phyloP scores from a whole-genome alignment of 164 flowering plant genomes.

The Vitis riparia region DNA sequence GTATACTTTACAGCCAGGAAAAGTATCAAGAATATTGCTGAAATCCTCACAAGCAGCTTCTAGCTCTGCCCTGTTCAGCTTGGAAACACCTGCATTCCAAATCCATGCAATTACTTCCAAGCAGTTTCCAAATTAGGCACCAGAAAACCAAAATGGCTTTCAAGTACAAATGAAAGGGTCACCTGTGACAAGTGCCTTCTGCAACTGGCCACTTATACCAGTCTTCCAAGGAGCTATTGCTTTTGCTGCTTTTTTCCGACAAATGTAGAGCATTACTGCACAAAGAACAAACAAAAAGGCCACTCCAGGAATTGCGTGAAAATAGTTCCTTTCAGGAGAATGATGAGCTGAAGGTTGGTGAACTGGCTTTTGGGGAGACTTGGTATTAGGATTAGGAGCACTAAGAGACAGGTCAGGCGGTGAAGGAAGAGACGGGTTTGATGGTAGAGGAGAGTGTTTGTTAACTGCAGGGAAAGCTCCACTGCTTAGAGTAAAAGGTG shows the following conservation, averaged over 20 bases:
- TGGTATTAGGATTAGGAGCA: no score
- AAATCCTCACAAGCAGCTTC: conserved; percentile 97
- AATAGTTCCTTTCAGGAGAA: conserved; percentile 44
- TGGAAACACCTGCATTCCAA: conserved; percentile 73
- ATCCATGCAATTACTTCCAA: neutral
- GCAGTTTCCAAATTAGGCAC: no score
- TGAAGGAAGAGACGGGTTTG: conserved; percentile 9
- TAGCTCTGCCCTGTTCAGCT: conserved; percentile 77
- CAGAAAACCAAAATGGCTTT: no score
- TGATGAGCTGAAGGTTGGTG: conserved; percentile 7
- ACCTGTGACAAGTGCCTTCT: conserved; percentile 97
- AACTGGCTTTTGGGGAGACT: neutral
- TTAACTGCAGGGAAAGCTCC: conserved; percentile 51
- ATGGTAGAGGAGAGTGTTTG: conserved; percentile 15
- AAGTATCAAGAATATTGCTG: conserved; percentile 72
- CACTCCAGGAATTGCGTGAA: conserved; percentile 29
- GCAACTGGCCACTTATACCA: conserved; percentile 95
- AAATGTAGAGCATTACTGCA: conserved; percentile 31
- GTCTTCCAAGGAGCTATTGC: conserved; percentile 90
- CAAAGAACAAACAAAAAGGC: conserved; percentile 32
- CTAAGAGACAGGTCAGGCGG: neutral
- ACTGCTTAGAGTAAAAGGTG: conserved; percentile 56
- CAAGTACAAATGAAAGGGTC: neutral
- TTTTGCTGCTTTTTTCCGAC: conserved; percentile 46
- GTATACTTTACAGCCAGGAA: conserved; percentile 49